Conservation (phyloP, 2,329 filamentous ascomycete genomes). For the Fusarium musae region DNA sequence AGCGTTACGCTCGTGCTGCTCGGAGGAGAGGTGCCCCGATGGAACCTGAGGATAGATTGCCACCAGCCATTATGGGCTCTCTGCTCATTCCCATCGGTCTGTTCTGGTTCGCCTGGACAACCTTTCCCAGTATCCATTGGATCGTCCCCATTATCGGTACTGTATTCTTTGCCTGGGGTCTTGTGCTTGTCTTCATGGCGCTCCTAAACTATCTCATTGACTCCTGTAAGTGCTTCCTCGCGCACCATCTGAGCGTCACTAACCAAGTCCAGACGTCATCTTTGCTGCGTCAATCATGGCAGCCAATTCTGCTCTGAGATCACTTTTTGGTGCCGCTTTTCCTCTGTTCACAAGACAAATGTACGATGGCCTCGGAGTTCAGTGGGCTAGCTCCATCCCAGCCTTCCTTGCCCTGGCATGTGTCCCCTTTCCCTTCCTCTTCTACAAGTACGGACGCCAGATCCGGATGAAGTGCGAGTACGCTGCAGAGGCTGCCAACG, state of each 20-base stretch:
- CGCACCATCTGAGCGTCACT: rapidly evolving
- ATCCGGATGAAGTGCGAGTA: slow-evolving; percentile 15
- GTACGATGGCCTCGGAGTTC: slow-evolving; percentile 4
- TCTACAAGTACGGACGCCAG: slow-evolving; percentile 11
- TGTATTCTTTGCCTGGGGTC: slow-evolving; percentile 3
- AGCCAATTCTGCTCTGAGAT: slow-evolving; percentile 15
- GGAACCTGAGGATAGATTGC: slow-evolving; percentile 4
- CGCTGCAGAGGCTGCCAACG: neutral
- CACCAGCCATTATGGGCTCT: slow-evolving; percentile 11
- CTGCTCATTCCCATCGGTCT: slow-evolving; percentile 5
- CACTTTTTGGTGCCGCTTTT: slow-evolving; percentile 20
- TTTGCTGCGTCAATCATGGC: slow-evolving; percentile 17
- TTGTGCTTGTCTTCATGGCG: slow-evolving; percentile 22
- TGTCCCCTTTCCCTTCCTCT: slow-evolving; percentile 15
- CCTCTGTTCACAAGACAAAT: slow-evolving; percentile 21
- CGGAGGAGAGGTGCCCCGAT: neutral
- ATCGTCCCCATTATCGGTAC: slow-evolving; percentile 4
- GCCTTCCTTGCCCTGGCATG: slow-evolving; percentile 16
- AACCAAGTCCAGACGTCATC: neutral
- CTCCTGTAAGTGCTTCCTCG: neutral
- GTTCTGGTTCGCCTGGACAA: slow-evolving; percentile 30
- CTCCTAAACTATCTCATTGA: slow-evolving; percentile 16
- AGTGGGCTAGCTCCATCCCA: slow-evolving; percentile 25
- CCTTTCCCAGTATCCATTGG: neutral
- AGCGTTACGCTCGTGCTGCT: neutral